A percentile compares a stretch with the other conserved stretches of the same genome.
phyloP scores from a whole-genome alignment of 768 basidiomycete species.

The Termitomyces sp. region DNA sequence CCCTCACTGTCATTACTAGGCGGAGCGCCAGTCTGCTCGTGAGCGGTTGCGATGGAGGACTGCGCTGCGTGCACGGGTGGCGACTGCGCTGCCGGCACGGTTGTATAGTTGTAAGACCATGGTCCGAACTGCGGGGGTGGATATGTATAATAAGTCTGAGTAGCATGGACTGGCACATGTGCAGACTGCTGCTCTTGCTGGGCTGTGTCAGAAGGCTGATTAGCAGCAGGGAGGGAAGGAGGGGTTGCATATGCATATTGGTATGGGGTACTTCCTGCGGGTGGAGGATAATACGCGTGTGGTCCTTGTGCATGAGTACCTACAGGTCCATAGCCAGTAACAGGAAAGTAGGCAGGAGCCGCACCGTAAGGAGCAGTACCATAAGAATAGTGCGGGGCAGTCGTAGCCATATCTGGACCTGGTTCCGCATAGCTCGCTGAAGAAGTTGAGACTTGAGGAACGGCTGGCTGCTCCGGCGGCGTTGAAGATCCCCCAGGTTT shows the following conservation, averaged over 20 bases:
- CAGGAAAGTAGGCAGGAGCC: constrained; percentile 5
- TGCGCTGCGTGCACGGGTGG: constrained; percentile 5
- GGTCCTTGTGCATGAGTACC: constrained; percentile 4
- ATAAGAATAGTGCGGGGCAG: background rate
- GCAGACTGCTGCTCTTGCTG: constrained; percentile 4
- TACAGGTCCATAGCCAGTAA: constrained; percentile 11
- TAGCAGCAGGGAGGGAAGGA: background rate
- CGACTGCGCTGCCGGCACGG: background rate
- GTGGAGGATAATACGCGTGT: constrained; percentile 5
- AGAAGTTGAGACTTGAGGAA: background rate
- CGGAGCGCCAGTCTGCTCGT: background rate
- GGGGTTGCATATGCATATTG: constrained; percentile 1
- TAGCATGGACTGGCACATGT: background rate
- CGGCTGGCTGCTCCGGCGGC: constrained; percentile 7
- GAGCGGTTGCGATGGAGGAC: constrained; percentile 14
- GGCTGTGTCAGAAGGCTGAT: background rate
- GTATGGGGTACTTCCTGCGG: background rate
- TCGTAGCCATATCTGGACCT: background rate
- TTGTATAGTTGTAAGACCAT: constrained; percentile 8
- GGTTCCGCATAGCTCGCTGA: constrained; percentile 2
- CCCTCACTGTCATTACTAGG: background rate
- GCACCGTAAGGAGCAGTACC: constrained; percentile 4
- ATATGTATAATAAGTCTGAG: constrained; percentile 8
- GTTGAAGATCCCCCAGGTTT: constrained; percentile 10
- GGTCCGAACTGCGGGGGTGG: constrained; percentile 5